Percentiles rank a stretch among this genome's conserved stretches.
phyloP scores from a whole-genome alignment of 2,329 filamentous ascomycete genomes.

The Botrytis tulipae region DNA sequence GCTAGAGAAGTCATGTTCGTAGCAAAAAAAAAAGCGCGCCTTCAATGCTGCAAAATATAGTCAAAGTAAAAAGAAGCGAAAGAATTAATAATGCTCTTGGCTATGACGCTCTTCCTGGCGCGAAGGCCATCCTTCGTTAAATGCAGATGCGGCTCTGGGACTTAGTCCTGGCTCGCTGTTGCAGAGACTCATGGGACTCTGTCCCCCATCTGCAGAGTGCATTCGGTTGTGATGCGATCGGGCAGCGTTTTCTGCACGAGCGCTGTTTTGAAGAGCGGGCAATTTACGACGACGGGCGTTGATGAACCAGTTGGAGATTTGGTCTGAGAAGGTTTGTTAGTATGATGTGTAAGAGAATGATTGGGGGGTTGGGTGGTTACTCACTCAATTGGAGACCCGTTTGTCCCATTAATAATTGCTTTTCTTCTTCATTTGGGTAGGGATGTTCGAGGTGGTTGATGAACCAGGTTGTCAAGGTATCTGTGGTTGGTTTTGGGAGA shows the following conservation, averaged over 20 bases:
- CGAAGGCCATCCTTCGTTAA: neutral
- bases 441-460: conserved; percentile 73
- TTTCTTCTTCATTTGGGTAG: conserved; percentile 86
- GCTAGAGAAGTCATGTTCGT: neutral
- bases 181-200: conserved; percentile 9
- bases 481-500: conserved; percentile 84
- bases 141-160: neutral
- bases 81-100: neutral
- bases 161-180: neutral
- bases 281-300: conserved; percentile 69
- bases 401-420: conserved; percentile 73
- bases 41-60: neutral
- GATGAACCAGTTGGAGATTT: conserved; percentile 81
- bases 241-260: conserved; percentile 37
- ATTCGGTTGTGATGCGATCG: conserved; percentile 24
- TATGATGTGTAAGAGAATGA: neutral
- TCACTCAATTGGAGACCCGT: conserved; percentile 77
- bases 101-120: neutral
- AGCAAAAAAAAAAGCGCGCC: neutral
- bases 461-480: conserved; percentile 79
- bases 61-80: neutral
- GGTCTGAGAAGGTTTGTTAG: conserved; percentile 45
- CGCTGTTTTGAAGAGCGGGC: conserved; percentile 39
- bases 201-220: conserved; percentile 1
- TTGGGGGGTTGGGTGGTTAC: conserved; percentile 38